Conservation (phyloP, 257 asterid genomes). For the Gynochthodes officinalis region DNA sequence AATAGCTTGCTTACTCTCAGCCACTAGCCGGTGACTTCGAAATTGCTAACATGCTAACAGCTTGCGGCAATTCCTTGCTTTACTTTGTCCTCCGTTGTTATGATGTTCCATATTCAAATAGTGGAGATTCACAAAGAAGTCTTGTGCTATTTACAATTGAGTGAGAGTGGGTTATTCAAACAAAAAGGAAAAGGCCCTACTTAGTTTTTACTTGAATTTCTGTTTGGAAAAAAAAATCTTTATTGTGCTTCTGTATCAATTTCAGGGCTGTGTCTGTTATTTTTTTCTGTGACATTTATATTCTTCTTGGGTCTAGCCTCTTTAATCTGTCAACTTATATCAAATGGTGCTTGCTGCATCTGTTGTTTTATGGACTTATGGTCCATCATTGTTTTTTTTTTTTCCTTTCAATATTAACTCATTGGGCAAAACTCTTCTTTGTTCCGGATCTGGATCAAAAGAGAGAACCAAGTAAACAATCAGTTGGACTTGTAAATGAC, state of each 20-base stretch:
- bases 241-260: neutral
- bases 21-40: no score
- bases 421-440: neutral
- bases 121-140: no score
- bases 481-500: neutral
- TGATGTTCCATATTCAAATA: no score
- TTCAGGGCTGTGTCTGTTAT: no score
- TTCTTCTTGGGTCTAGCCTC: neutral
- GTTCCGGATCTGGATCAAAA: neutral
- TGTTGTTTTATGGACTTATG: neutral
- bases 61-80: no score
- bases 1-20: no score
- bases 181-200: no score
- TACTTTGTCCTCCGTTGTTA: no score
- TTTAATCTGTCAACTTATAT: neutral
- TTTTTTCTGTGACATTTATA: neutral
- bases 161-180: no score
- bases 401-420: neutral
- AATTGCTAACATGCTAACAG: no score
- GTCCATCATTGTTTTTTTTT: neutral
- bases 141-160: no score
- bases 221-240: neutral
- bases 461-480: neutral
- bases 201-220: neutral
- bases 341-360: neutral